These are phyloP conservation scores for Zygotorulaspora mrakii DNA, from an alignment of 1,139 yeast species.

Conservation along the genomic window DNA sequence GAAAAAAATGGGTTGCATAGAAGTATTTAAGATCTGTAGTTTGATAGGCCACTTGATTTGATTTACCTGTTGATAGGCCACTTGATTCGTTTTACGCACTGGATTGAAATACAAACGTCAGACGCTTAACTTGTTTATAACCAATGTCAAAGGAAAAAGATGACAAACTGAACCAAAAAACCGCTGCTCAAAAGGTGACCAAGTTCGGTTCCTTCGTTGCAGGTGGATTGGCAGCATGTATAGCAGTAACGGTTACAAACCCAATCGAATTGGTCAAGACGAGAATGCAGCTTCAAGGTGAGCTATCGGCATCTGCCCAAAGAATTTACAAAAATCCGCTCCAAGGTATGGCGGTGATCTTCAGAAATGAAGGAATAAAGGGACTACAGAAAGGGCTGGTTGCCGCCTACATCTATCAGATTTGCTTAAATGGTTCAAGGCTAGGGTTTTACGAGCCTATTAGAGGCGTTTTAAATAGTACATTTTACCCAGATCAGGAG, in stretches of 20 bases:
- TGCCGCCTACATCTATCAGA: slow-evolving; percentile 82
- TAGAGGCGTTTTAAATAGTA: slow-evolving; percentile 54
- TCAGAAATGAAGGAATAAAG: slow-evolving; percentile 73
- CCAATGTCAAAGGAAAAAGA: slow-evolving; percentile 12
- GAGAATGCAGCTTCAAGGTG: slow-evolving; percentile 96
- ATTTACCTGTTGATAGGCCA: too few species aligned
- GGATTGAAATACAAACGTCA: too few species aligned
- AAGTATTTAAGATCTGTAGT: too few species aligned
- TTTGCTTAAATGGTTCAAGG: slow-evolving; percentile 89
- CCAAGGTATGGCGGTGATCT: slow-evolving; percentile 78
- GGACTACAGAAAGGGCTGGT: slow-evolving; percentile 86
- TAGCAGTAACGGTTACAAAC: slow-evolving; percentile 94
- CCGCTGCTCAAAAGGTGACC: slow-evolving; percentile 53
- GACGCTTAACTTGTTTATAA: not conserved
- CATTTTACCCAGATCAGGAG: slow-evolving; percentile 52
- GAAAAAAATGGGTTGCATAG: too few species aligned
- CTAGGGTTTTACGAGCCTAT: slow-evolving; percentile 91
- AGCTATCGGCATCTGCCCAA: slow-evolving; percentile 56
- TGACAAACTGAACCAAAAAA: slow-evolving; percentile 27
- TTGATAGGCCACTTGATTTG: too few species aligned
- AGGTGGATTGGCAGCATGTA: slow-evolving; percentile 95
- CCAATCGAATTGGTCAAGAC: slow-evolving; percentile 94
- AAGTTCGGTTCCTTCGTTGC: slow-evolving; percentile 80
- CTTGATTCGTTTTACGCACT: too few species aligned
- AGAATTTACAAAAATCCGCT: slow-evolving; percentile 73